Evolutionary conservation across 2,329 filamentous ascomycete genomes (phyloP), one percentile per base, ranked within the genome.

Genomic region (Venturia aucupariae): DNA sequence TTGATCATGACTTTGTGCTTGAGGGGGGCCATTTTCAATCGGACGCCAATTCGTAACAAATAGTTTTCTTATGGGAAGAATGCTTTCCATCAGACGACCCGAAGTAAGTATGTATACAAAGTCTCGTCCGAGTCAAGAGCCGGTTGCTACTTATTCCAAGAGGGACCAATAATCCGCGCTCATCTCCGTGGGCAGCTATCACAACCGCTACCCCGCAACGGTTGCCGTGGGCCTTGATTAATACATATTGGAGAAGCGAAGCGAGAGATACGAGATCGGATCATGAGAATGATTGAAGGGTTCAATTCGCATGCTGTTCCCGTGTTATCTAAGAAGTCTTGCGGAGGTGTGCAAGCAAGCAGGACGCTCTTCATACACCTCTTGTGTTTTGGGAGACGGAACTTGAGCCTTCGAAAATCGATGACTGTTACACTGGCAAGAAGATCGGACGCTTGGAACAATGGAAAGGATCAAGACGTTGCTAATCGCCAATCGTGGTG

Each of bases 401-500:
- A n/a, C n/a, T n/a, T n/a, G n/a, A n/a, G n/a, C 19, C 17, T 48
- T 48, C 8, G 5, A 11, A 48, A 8, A 22, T 24, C 22, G 5
- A 48, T 48, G 2, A 24, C 7, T 48, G 22, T 24, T 48, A n/a
- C n/a, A n/a, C n/a, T n/a, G n/a, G n/a, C n/a, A n/a, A n/a, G n/a
- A n/a, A n/a, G n/a, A n/a, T n/a, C n/a, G n/a, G n/a, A n/a, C n/a
- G n/a, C n/a, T n/a, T n/a, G 30, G 4, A 30, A 57, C 17, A 10
- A 57, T 57, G 51, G 51, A 35, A 35, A 76, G 72, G 32, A 68
- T 84, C 41, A 81, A 80, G 69, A 81, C 76, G 15, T 68, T 86
- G 22, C 72, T 87, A 15, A 78, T 86, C 60, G 83, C 84, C 11
- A 86, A 87, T 70, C 76, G 84, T 57, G 84, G 83, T 59, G 83